Evolutionary conservation across 192 early-diverging fungal species (phyloP), one percentile per base, ranked within the genome.

Genomic region (Coemansia sp.): DNA sequence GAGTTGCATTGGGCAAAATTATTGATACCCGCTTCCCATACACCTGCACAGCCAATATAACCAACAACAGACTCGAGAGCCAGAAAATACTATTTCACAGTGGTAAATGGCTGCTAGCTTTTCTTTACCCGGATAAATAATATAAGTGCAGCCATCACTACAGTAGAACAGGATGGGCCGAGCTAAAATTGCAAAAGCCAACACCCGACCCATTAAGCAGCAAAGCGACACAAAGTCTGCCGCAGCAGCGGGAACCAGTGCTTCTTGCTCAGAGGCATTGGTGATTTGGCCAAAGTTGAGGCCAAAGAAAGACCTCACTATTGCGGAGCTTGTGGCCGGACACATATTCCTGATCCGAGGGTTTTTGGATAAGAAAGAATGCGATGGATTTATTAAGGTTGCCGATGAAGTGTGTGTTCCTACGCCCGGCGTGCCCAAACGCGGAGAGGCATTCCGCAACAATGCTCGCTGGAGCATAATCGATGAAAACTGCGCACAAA

Each of bases 371-470:
- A 44, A 32, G 8, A 47, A 53, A 18, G 81, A 78, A 21, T 78
- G 81, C 57, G 68, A 73, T n/a, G 68, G 57, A 27, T 73, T 78
- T 32, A 74, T 83, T 23, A 53, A 49, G 18, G 62, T 78, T 30
- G 81, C 81, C 38, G 73, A 83, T 19, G 48, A 66, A 10, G 56
- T 51, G 21, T 69, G 69, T 28, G 23, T 66, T 10, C 76, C 76
- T 2, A 69, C 69, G 4, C 61, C 68, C 0, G 73, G 75, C 1
- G 54, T 74, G 6, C 84, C 86, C 32, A 77, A 79, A 31, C 80
- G 79, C 7, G 84, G 86, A 0, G 82, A 87, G 28, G 86, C 86
- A 10, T 87, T 84, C 50, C 73, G 86, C 4, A 85, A 85, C 63
- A 87, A 87, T 59, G 80, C 84, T 14, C 68, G 86, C n/a, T 78